phyloP scores from a whole-genome alignment of 345 rosid genomes.

The Dipteronia dyeriana region DNA sequence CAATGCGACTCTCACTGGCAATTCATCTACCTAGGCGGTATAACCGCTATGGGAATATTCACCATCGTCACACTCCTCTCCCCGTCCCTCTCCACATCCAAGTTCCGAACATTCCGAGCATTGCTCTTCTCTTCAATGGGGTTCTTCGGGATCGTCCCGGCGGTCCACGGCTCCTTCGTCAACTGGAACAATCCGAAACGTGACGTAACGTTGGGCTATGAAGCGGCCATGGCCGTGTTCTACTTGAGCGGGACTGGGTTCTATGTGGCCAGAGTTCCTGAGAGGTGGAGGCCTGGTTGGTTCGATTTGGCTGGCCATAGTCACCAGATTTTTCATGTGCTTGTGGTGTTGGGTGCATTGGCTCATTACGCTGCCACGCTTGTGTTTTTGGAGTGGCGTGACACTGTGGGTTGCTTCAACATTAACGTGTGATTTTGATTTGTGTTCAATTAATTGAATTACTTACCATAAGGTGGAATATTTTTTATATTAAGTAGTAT shows the following conservation, averaged over 20 bases:
- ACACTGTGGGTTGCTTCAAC: slow-evolving; percentile 47
- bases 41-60: slow-evolving; percentile 76
- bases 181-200: slow-evolving; percentile 81
- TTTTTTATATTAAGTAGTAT: background rate
- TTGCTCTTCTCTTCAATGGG: slow-evolving; percentile 80
- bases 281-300: slow-evolving; percentile 81
- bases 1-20: slow-evolving; percentile 82
- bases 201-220: slow-evolving; percentile 55
- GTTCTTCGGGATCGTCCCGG: slow-evolving; percentile 71
- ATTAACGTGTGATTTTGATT: background rate
- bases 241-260: slow-evolving; percentile 73
- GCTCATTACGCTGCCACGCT: slow-evolving; percentile 89
- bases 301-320: slow-evolving; percentile 87
- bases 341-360: slow-evolving; percentile 86
- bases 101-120: slow-evolving; percentile 66
- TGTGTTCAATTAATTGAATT: background rate
- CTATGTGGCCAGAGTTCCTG: slow-evolving; percentile 74
- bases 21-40: slow-evolving; percentile 66
- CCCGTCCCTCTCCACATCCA: slow-evolving; percentile 57
- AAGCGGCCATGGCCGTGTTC: slow-evolving; percentile 73
- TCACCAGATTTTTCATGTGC: slow-evolving; percentile 85
- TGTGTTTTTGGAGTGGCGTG: slow-evolving; percentile 76
- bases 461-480: background rate
- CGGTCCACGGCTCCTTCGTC: slow-evolving; percentile 53
- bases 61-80: slow-evolving; percentile 65